These are phyloP conservation scores for Trypanosoma conorhini DNA, from an alignment of 208 protist species.

Conservation along the genomic window DNA sequence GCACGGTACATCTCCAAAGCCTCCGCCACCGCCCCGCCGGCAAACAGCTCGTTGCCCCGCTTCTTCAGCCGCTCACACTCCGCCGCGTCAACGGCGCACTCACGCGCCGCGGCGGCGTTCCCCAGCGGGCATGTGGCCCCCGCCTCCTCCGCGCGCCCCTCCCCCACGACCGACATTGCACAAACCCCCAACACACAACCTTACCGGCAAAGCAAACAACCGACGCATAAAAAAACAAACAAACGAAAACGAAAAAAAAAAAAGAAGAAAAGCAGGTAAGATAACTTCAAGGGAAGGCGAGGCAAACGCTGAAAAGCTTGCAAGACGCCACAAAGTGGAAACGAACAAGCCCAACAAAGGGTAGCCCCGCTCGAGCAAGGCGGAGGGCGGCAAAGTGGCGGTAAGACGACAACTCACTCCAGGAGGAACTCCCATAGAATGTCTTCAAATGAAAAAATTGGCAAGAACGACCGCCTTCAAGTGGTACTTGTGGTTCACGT, in stretches of 20 bases:
- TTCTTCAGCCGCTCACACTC: constrained; percentile 65
- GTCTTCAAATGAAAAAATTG: constrained; percentile 88
- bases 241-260: constrained; percentile 15
- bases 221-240: not conserved
- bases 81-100: constrained; percentile 41
- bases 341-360: not conserved
- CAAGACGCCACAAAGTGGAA: not conserved
- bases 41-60: constrained; percentile 70
- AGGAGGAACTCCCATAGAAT: not conserved
- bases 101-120: not conserved
- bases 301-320: constrained; percentile 4
- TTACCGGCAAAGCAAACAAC: too few species aligned
- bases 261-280: not conserved
- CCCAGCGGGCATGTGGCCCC: not conserved
- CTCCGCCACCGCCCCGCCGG: constrained; percentile 43
- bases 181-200: not conserved
- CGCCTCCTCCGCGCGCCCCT: constrained; percentile 15
- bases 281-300: constrained; percentile 10
- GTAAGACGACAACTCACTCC: not conserved
- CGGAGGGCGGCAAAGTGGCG: not conserved
- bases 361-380: not conserved
- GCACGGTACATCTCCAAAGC: constrained; percentile 75
- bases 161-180: constrained; percentile 24
- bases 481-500: constrained; percentile 93
- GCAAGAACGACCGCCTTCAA: constrained; percentile 91